Conservation (phyloP, 2,329 filamentous ascomycete genomes). For the Aulographum hederae region DNA sequence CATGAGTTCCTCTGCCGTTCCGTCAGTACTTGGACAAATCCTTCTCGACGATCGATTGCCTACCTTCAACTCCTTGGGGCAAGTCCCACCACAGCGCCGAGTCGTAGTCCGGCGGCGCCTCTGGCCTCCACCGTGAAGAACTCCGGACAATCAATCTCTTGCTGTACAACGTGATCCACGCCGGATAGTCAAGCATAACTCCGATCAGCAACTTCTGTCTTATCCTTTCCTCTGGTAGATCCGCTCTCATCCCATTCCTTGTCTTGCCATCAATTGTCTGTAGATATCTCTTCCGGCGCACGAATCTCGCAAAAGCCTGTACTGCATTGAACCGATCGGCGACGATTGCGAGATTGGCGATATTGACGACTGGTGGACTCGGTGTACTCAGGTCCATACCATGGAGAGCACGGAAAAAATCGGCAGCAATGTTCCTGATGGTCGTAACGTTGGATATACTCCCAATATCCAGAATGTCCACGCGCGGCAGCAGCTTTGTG, state of each 20-base stretch:
- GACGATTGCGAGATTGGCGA: conserved; percentile 49
- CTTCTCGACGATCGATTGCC: too few relatives aligned
- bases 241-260: conserved; percentile 18
- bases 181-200: conserved; percentile 43
- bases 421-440: conserved; percentile 44
- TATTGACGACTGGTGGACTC: conserved; percentile 40
- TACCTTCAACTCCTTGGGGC: conserved; percentile 48
- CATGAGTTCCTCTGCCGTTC: conserved; percentile 47
- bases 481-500: conserved; percentile 37
- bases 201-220: conserved; percentile 53
- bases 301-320: conserved; percentile 32
- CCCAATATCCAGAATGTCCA: conserved; percentile 49
- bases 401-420: conserved; percentile 51
- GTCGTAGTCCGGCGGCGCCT: conserved; percentile 17
- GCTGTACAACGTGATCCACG: conserved; percentile 42
- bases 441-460: conserved; percentile 42
- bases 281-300: conserved; percentile 27
- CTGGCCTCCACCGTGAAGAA: conserved; percentile 37
- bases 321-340: conserved; percentile 58
- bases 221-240: conserved; percentile 41
- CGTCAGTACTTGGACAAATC: background rate
- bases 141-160: conserved; percentile 49
- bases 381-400: conserved; percentile 25
- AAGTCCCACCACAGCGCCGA: conserved; percentile 53
- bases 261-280: conserved; percentile 23